Evolutionary conservation across 306 rosid genomes (phyloP).

Genomic region (Acmispon strigosus): DNA sequence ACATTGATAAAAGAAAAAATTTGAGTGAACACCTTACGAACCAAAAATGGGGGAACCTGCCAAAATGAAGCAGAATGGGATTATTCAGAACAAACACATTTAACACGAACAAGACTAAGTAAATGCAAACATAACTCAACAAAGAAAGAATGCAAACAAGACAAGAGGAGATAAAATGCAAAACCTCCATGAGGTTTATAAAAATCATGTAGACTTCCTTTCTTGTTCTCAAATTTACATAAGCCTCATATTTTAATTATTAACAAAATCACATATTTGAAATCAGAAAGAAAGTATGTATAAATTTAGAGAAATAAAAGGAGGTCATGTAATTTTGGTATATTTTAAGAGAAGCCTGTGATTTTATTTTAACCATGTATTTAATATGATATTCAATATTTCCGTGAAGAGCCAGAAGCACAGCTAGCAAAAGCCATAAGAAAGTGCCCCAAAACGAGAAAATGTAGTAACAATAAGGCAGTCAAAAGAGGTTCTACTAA

Average conservation of each 20-base stretch:
- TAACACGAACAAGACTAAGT: background rate
- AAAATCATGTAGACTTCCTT: background rate
- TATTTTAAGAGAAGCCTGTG: background rate
- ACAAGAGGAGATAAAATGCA: background rate
- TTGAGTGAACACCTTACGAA: conserved; percentile 95
- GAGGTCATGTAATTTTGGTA: background rate
- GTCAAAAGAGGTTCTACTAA: conserved; percentile 38
- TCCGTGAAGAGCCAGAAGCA: background rate
- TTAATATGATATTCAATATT: background rate
- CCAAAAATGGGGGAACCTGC: conserved; percentile 56
- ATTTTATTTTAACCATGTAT: background rate
- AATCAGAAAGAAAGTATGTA: background rate
- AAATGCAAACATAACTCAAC: background rate
- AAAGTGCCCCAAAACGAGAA: background rate
- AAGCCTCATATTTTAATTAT: conserved; percentile 6
- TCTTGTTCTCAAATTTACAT: conserved; percentile 3
- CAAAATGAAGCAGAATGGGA: conserved; percentile 17
- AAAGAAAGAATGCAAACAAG: background rate
- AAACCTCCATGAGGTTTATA: background rate
- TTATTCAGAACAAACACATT: background rate
- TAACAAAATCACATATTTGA: background rate
- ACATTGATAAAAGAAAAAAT: conserved; percentile 81
- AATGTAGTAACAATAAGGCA: background rate
- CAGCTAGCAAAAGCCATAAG: background rate
- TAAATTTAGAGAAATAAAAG: background rate